phyloP scores from a whole-genome alignment of 768 basidiomycete genomes.

The Polyporus arcularius region DNA sequence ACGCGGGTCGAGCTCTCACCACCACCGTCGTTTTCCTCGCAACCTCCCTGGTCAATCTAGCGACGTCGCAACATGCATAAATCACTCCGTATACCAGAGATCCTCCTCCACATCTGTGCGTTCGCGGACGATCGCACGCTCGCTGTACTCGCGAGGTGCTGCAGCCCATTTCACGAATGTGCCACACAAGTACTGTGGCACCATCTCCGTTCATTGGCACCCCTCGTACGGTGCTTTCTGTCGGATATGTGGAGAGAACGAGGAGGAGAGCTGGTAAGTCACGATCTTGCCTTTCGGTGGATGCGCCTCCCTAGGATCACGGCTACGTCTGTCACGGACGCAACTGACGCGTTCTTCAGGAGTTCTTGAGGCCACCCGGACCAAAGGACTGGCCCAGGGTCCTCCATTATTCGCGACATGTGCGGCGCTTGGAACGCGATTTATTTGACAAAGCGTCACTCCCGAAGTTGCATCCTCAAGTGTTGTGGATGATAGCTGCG shows the following conservation, averaged over 20 bases:
- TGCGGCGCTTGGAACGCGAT: too few relatives aligned
- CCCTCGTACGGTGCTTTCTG: not conserved
- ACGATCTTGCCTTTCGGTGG: not conserved
- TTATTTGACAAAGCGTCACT: too few relatives aligned
- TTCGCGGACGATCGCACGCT: not conserved
- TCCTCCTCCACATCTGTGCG: not conserved
- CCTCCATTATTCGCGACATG: too few relatives aligned
- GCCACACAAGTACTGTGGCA: not conserved
- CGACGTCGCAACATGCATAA: not conserved
- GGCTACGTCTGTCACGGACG: too few relatives aligned
- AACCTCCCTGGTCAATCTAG: not conserved
- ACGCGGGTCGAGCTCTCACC: too few relatives aligned
- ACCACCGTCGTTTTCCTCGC: too few relatives aligned
- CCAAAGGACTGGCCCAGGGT: too few relatives aligned
- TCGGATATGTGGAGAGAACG: not conserved
- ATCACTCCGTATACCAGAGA: not conserved
- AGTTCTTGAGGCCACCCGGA: too few relatives aligned
- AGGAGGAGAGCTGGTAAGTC: not conserved
- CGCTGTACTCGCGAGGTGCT: not conserved
- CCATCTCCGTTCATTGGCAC: not conserved
- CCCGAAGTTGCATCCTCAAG: too few relatives aligned
- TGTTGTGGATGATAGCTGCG: too few relatives aligned
- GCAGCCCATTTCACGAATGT: not conserved
- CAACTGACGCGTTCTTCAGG: too few relatives aligned
- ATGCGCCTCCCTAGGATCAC: too few relatives aligned